Evolutionary conservation across 2,329 filamentous ascomycete species (phyloP).

Genomic region (Blastomyces silverae): DNA sequence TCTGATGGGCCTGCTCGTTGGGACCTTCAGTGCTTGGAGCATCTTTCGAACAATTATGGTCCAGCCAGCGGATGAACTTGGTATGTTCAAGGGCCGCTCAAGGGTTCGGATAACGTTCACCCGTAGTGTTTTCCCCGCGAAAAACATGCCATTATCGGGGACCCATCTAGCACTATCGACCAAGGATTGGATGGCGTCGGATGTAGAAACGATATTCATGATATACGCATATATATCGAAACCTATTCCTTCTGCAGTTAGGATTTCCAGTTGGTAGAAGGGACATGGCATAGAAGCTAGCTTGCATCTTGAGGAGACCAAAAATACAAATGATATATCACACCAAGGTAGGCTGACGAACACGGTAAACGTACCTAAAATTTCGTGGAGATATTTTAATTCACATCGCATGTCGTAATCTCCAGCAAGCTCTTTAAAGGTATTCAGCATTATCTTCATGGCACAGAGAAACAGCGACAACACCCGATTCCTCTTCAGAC

Average conservation of each 20-base stretch:
- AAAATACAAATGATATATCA: background rate
- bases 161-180: background rate
- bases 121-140: background rate
- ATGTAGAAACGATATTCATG: background rate
- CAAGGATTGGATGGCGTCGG: background rate
- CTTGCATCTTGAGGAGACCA: background rate
- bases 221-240: slow-evolving; percentile 5
- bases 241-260: background rate
- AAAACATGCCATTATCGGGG: background rate
- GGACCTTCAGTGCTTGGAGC: background rate
- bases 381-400: background rate
- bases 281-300: background rate
- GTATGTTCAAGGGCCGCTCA: background rate
- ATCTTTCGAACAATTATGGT: background rate
- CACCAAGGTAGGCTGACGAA: background rate
- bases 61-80: background rate
- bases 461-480: slow-evolving; percentile 1
- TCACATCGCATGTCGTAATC: background rate
- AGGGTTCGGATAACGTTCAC: background rate
- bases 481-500: background rate
- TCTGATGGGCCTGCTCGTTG: background rate
- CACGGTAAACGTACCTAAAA: background rate
- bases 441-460: background rate
- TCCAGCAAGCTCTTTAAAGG: background rate
- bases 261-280: background rate